phyloP scores from a whole-genome alignment of 2,329 filamentous ascomycete genomes.

The Fusarium sororula region DNA sequence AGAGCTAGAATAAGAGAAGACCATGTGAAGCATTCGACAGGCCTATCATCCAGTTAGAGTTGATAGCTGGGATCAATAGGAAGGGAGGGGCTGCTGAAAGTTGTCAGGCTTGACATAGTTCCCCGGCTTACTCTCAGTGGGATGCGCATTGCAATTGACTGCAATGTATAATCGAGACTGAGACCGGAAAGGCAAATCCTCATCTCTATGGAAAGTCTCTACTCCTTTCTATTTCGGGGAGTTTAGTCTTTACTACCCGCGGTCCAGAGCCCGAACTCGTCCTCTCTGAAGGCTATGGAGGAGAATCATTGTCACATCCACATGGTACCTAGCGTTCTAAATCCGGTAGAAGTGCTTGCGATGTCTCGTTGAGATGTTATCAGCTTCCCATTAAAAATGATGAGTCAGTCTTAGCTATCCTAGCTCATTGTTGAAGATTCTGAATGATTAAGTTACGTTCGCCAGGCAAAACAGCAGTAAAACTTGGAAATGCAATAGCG shows the following conservation, averaged over 20 bases:
- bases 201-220: not conserved
- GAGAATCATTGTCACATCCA: not conserved
- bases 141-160: not conserved
- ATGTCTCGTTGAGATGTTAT: too few relatives aligned
- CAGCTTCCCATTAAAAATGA: fast-evolving
- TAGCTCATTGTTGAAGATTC: fast-evolving
- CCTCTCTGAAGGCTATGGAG: not conserved
- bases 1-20: fast-evolving
- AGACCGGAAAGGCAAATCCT: too few relatives aligned
- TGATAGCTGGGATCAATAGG: not conserved
- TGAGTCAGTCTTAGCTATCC: fast-evolving
- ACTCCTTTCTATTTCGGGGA: fast-evolving
- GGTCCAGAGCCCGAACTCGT: fast-evolving
- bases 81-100: not conserved
- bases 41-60: fast-evolving
- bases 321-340: fast-evolving
- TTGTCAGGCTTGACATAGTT: not conserved
- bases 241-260: not conserved
- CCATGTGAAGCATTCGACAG: not conserved
- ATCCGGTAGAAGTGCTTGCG: fast-evolving
- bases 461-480: not conserved
- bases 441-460: fast-evolving
- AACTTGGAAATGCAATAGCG: not conserved
- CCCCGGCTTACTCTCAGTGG: not conserved
- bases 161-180: not conserved